Percentiles rank a stretch among this genome's conserved stretches.
These are phyloP conservation scores for Amaranthus tricolor DNA, from an alignment of 179 eudicot genomes.

Conservation along the genomic window DNA sequence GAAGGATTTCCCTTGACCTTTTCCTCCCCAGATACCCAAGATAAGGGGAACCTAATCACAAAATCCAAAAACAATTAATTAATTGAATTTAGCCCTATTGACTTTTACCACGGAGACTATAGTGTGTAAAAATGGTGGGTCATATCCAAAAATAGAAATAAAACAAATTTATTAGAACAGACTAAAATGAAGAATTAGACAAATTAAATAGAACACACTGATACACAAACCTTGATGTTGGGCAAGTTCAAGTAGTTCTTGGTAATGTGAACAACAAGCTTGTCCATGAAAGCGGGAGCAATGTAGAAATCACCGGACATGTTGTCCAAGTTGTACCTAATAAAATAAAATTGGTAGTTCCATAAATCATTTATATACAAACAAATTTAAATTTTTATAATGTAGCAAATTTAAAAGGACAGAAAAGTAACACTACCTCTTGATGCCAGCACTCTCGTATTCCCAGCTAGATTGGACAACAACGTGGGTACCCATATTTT, in stretches of 20 bases:
- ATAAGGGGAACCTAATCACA: conserved; percentile 62
- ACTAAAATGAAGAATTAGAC: too few species aligned
- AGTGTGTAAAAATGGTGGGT: too few species aligned
- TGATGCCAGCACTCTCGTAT: conserved; percentile 66
- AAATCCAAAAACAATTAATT: not conserved
- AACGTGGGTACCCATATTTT: conserved; percentile 61
- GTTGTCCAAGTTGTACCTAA: conserved; percentile 64
- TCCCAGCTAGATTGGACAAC: conserved; percentile 69
- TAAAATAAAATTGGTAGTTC: too few species aligned
- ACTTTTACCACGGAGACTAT: too few species aligned
- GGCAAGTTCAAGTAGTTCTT: conserved; percentile 85
- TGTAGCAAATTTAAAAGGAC: too few species aligned
- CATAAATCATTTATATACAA: not conserved
- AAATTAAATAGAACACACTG: not conserved
- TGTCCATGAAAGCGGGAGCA: conserved; percentile 90
- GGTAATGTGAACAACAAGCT: conserved; percentile 69
- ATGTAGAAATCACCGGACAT: conserved; percentile 61
- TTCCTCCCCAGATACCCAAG: conserved; percentile 96
- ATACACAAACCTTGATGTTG: conserved; percentile 56
- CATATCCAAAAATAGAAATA: too few species aligned
- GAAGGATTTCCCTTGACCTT: conserved; percentile 90
- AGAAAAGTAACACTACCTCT: conserved; percentile 31
- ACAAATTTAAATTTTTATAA: not conserved
- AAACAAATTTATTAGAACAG: too few species aligned
- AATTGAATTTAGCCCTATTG: too few species aligned